Base-by-base conservation (phyloP, 1,284 basidiomycete species). In the Pisolithus thermaeus region DNA sequence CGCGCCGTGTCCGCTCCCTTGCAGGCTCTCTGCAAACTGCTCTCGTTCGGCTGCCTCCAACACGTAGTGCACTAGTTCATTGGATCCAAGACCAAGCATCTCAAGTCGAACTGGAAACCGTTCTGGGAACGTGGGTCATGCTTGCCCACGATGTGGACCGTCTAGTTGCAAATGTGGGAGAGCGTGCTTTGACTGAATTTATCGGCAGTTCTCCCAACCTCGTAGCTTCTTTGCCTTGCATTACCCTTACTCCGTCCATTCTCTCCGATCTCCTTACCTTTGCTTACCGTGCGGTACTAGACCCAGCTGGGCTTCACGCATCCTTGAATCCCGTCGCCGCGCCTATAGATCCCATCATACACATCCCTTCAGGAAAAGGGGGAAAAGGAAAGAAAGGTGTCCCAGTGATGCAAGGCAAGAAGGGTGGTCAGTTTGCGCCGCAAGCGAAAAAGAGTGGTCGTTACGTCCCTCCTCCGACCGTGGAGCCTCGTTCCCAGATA, bases 81-180 rank as follows among this genome's bases (percentile, higher is more conserved):
- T 80, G 81, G 54, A 66, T 90, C 0, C 70, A 70, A 46, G 86
- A 90, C 47, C 66, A 71, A 1, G 76, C 75, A 0, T 70, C 76
- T 11, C 59, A 72, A 27, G 72, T 77, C 50, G 85, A 92, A 58
- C 67, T 80, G n/a, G 79, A 87, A 45, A 78, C 77, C 37, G 75
- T 94, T 30, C 68, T 95, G 1, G 93, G 91, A 0, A 81, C 88
- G 7, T 96, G 92, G 92, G 81, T 76, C 52, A 77, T 92, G 58
- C 75, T 83, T 3, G 76, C 82, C 18, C 78, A 87, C 62, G 92
- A 95, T 58, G 69, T 82, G 22, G 92, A 93, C 60, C 76, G 83
- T 16, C 69, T 72, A 3, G 83, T 92, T 16, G 69, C 82, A 3
- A 59, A 65, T 1, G 64, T 72, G 16, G 83, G 84, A 0, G 64